These are phyloP conservation scores for Schizothecium vesticola DNA, from an alignment of 495 filamentous ascomycete genomes.

Conservation along the genomic window DNA sequence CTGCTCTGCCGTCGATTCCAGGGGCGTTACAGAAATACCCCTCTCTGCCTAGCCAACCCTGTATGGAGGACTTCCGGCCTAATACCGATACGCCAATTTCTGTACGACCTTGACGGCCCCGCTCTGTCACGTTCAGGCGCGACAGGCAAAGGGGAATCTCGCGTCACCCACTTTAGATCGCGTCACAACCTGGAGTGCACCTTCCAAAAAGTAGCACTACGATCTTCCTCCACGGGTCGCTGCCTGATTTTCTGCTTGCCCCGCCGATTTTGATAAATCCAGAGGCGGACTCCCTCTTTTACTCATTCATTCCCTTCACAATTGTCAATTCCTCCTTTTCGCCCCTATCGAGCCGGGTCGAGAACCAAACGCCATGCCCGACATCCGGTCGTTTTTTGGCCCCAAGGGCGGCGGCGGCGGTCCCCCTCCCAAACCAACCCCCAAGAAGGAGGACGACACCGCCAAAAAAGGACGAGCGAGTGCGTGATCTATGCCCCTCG, in stretches of 20 bases:
- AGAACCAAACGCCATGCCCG: constrained; percentile 53
- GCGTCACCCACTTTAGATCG: constrained; percentile 5
- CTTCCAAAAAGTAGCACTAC: not conserved
- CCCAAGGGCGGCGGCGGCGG: constrained; percentile 51
- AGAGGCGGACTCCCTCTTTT: not conserved
- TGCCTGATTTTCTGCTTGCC: not conserved
- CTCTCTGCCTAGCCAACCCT: not conserved
- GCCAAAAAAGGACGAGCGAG: constrained; percentile 40
- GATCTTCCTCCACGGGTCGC: not conserved
- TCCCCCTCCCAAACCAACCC: constrained; percentile 40
- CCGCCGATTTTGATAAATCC: not conserved
- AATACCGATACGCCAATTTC: not conserved
- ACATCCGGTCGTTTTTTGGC: constrained; percentile 79
- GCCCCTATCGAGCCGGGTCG: not conserved
- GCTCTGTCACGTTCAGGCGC: constrained; percentile 11
- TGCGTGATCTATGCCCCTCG: constrained; percentile 17
- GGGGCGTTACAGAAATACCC: not conserved
- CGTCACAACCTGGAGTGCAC: not conserved
- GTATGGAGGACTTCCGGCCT: too few species aligned
- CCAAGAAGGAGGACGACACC: constrained; percentile 42
- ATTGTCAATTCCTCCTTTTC: not conserved
- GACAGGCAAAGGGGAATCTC: constrained; percentile 1
- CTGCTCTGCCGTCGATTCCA: not conserved
- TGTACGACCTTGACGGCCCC: not conserved
- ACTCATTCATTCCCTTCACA: not conserved